Evolutionary conservation across 192 early-diverging fungal species (phyloP).

Genomic region (Entomortierella beljakovae): DNA sequence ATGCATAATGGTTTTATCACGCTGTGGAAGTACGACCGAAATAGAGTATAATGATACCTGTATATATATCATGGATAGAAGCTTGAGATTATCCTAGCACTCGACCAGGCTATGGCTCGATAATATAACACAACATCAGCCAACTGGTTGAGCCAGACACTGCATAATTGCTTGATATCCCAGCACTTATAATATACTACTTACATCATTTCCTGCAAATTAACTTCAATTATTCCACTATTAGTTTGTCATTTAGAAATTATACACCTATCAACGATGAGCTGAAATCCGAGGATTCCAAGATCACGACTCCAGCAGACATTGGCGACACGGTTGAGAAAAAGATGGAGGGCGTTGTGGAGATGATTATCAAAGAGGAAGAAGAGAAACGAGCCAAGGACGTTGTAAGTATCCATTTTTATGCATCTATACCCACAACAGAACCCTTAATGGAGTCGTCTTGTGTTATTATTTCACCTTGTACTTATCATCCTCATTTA

Average conservation of each 20-base stretch:
- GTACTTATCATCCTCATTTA: constrained; percentile 10
- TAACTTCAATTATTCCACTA: constrained; percentile 9
- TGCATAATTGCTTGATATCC: too few relatives aligned
- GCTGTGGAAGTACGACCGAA: too few relatives aligned
- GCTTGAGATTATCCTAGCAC: too few relatives aligned
- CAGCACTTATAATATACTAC: background rate
- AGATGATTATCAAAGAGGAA: constrained; percentile 64
- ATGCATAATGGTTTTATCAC: background rate
- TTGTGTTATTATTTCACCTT: too few relatives aligned
- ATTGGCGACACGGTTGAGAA: constrained; percentile 65
- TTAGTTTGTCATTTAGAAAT: constrained; percentile 62
- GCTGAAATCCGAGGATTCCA: constrained; percentile 56
- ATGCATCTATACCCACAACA: background rate
- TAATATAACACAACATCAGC: too few relatives aligned
- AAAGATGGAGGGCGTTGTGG: constrained; percentile 61
- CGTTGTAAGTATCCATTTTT: constrained; percentile 58
- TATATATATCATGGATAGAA: too few relatives aligned
- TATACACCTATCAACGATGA: constrained; percentile 63
- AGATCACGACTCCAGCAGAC: constrained; percentile 60
- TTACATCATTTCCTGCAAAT: background rate
- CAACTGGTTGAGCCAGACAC: too few relatives aligned
- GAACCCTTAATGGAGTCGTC: background rate
- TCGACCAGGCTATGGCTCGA: too few relatives aligned
- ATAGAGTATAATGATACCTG: too few relatives aligned
- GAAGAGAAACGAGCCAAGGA: constrained; percentile 68